These are phyloP conservation scores for Vishniacozyma victoriae DNA, from an alignment of 768 basidiomycete species.

Conservation along the genomic window DNA sequence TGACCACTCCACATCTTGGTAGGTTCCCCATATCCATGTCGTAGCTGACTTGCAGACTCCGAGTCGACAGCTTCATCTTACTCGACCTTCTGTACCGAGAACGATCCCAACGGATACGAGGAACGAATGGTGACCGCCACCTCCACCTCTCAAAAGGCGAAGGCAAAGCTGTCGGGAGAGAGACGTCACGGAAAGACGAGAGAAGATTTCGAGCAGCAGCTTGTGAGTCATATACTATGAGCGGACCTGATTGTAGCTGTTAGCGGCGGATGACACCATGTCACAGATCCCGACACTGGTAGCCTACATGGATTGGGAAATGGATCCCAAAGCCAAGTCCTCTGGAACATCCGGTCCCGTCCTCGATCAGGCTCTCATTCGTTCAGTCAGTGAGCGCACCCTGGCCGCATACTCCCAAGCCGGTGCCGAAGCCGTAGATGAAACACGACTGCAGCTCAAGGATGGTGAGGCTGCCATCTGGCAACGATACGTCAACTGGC, in stretches of 20 bases:
- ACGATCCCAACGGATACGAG: slow-evolving; percentile 73
- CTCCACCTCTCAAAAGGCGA: slow-evolving; percentile 59
- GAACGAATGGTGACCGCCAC: slow-evolving; percentile 68
- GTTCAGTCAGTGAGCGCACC: slow-evolving; percentile 28
- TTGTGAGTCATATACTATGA: slow-evolving; percentile 8
- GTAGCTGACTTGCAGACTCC: slow-evolving; percentile 53
- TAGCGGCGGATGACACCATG: slow-evolving; percentile 1
- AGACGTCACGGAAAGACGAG: slow-evolving; percentile 54
- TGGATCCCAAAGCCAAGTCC: slow-evolving; percentile 21
- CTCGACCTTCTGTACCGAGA: slow-evolving; percentile 78
- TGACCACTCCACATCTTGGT: slow-evolving; percentile 26
- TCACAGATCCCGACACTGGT: slow-evolving; percentile 5
- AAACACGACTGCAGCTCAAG: slow-evolving; percentile 21
- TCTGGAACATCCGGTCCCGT: slow-evolving; percentile 9
- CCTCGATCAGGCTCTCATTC: slow-evolving; percentile 10
- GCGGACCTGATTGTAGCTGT: slow-evolving; percentile 1
- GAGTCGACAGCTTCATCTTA: slow-evolving; percentile 79
- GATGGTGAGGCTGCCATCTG: slow-evolving; percentile 34
- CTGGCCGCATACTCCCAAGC: slow-evolving; percentile 12
- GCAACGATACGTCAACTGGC: slow-evolving; percentile 28
- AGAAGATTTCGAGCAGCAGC: slow-evolving; percentile 30
- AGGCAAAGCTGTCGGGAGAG: slow-evolving; percentile 61
- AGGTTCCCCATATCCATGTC: not conserved
- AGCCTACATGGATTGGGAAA: slow-evolving; percentile 35
- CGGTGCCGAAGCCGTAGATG: not conserved